Evolutionary conservation across 345 rosid genomes (phyloP).

Genomic region (Rhizophora mangle): DNA sequence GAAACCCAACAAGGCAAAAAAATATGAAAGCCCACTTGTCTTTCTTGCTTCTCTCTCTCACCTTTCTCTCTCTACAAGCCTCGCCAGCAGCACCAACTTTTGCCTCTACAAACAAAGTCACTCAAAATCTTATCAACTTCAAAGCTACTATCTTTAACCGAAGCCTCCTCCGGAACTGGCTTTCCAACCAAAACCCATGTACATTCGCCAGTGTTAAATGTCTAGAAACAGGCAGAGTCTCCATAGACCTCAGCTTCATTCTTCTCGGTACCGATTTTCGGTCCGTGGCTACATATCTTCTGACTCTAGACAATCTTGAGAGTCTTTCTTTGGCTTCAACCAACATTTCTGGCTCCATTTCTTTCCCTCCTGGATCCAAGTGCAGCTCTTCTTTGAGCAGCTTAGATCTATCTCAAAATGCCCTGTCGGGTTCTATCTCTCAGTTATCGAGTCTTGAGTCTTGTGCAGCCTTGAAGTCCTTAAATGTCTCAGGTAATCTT

Average conservation of each 20-base stretch:
- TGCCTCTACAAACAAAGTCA: conserved; percentile 28
- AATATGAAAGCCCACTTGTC: conserved; percentile 14
- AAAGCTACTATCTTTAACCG: conserved; percentile 48
- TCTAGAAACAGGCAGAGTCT: conserved; percentile 44
- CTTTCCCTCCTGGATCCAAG: conserved; percentile 50
- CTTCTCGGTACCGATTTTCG: conserved; percentile 50
- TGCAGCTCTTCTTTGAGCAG: conserved; percentile 56
- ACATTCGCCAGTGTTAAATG: conserved; percentile 65
- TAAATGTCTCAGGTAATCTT: conserved; percentile 59
- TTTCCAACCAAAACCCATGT: conserved; percentile 58
- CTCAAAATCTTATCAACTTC: conserved; percentile 62
- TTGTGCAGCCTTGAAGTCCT: conserved; percentile 50
- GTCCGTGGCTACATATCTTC: conserved; percentile 48
- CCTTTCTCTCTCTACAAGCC: conserved; percentile 1
- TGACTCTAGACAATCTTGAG: conserved; percentile 56
- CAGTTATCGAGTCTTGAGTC: conserved; percentile 43
- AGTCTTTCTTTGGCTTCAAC: conserved; percentile 42
- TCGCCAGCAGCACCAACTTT: conserved; percentile 1
- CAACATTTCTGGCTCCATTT: conserved; percentile 59
- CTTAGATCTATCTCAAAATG: conserved; percentile 77
- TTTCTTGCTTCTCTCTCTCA: conserved; percentile 4
- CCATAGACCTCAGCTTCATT: conserved; percentile 48
- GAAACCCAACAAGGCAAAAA: not conserved
- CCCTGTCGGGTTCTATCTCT: conserved; percentile 55
- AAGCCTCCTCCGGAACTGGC: conserved; percentile 53